Percentiles rank a stretch among this genome's conserved stretches.
Evolutionary conservation across 1,139 yeast species (phyloP).

Genomic region (Taphrina sp.): DNA sequence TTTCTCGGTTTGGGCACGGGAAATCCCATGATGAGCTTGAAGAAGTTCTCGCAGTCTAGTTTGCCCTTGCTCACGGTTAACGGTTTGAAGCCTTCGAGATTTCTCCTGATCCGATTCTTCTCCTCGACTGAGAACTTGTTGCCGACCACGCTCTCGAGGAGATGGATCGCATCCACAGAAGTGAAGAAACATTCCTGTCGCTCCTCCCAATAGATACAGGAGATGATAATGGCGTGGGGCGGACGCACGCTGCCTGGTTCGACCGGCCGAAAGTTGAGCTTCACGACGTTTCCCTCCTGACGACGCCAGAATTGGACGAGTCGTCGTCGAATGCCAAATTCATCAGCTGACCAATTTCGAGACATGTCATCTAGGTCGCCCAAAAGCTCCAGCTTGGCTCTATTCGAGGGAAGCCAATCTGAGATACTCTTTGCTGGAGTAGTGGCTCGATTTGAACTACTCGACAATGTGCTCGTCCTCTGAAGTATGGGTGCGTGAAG

Average conservation of each 20-base stretch:
- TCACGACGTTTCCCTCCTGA: slow-evolving; percentile 45
- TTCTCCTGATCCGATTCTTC: slow-evolving; percentile 67
- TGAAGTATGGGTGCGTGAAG: slow-evolving; percentile 15
- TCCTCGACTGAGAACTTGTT: slow-evolving; percentile 64
- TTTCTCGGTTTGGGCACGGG: slow-evolving; percentile 67
- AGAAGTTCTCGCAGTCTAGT: slow-evolving; percentile 51
- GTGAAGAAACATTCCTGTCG: slow-evolving; percentile 57
- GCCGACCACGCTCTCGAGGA: slow-evolving; percentile 59
- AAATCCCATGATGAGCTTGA: slow-evolving; percentile 62
- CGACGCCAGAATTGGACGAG: slow-evolving; percentile 44
- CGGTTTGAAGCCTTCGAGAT: slow-evolving; percentile 65
- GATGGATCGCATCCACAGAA: slow-evolving; percentile 61
- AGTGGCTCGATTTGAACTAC: slow-evolving; percentile 2
- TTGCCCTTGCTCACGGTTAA: slow-evolving; percentile 57
- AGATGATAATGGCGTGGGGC: slow-evolving; percentile 46
- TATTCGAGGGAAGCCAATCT: slow-evolving; percentile 24
- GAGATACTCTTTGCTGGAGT: slow-evolving; percentile 4
- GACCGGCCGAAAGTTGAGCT: slow-evolving; percentile 44
- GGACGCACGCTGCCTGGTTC: slow-evolving; percentile 42
- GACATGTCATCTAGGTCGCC: slow-evolving; percentile 46
- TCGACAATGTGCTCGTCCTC: slow-evolving; percentile 28
- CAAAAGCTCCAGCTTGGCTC: slow-evolving; percentile 39
- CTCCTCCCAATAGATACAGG: slow-evolving; percentile 64
- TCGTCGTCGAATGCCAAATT: slow-evolving; percentile 43
- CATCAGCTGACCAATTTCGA: slow-evolving; percentile 44